Base-by-base conservation (phyloP, 1,284 basidiomycete genomes). In the Ceratobasidium sp. region DNA sequence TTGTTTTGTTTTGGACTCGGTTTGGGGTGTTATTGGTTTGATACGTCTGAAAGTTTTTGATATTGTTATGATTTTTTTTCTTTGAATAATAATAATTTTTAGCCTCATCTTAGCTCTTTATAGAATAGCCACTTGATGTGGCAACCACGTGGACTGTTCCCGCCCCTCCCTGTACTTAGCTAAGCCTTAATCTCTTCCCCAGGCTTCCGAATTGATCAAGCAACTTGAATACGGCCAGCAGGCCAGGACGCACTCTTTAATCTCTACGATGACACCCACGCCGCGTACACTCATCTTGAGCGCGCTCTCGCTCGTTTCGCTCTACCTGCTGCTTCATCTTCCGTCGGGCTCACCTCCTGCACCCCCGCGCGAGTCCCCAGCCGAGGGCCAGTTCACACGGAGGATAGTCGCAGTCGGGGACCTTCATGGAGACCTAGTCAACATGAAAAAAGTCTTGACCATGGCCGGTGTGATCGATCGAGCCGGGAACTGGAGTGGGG, bases 381-480 rank as follows among this genome's bases (percentile, higher is more conserved):
- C 16, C 28, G 21, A 70, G 36, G 67, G 21, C 43, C 43, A 46
- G 32, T 78, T 76, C 74, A 73, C 61, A 65, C 74, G 75, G 26
- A 74, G 74, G 52, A 89, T 92, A 39, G 88, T 94, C 0, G 92
- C 92, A 3, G 89, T 94, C 0, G 93, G 92, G 3, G 93, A 95
- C 78, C 79, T 95, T 16, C 93, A 95, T 77, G 91, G 92, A 0
- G 92, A 94, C 81, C 78, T 90, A 55, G 81, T 82, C 0, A 92
- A 93, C 79, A 90, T 92, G 3, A 83, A 86, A 73, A 85, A 84
- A 50, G 93, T 96, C 4, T 83, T 97, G 36, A 84, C 89, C 52
- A 92, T 95, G 84, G 88, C 92, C 5, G 84, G 85, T 2, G 86
- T 96, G 5, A 87, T 91, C 2, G 87, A 91, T 75, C 82, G 86